phyloP scores from a whole-genome alignment of 2,329 filamentous ascomycete species.

The Lasiodiplodia sp. region DNA sequence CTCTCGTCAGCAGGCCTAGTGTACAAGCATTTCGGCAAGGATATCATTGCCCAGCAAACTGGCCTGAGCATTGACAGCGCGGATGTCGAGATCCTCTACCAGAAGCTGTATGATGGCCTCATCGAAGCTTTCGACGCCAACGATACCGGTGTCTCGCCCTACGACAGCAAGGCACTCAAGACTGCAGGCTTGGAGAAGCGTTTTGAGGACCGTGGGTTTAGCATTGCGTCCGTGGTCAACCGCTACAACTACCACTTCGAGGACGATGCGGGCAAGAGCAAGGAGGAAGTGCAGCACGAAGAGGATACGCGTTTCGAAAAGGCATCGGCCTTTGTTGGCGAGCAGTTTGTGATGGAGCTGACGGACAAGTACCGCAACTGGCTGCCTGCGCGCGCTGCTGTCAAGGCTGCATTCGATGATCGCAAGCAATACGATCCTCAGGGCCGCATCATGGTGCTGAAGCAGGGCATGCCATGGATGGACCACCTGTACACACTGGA shows the following conservation, averaged over 20 bases:
- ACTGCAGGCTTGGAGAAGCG: conserved; percentile 79
- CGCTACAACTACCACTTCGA: conserved; percentile 71
- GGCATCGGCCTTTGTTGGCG: conserved; percentile 84
- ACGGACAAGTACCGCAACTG: conserved; percentile 78
- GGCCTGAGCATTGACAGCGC: conserved; percentile 66
- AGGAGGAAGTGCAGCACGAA: conserved; percentile 64
- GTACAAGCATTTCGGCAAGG: conserved; percentile 91
- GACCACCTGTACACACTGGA: conserved; percentile 94
- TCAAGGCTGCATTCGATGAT: conserved; percentile 76
- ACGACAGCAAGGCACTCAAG: conserved; percentile 74
- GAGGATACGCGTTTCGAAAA: conserved; percentile 82
- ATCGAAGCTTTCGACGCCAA: conserved; percentile 96
- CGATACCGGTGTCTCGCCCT: conserved; percentile 90
- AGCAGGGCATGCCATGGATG: conserved; percentile 89
- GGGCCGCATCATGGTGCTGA: conserved; percentile 83
- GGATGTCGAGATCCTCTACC: conserved; percentile 78
- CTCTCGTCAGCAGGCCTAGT: conserved; percentile 93
- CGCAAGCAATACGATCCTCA: conserved; percentile 72
- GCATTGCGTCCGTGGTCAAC: conserved; percentile 87
- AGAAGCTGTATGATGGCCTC: conserved; percentile 91
- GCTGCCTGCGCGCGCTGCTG: conserved; percentile 85
- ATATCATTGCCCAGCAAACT: conserved; percentile 76
- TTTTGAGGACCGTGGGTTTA: conserved; percentile 84
- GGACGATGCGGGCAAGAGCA: conserved; percentile 51
- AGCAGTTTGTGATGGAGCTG: conserved; percentile 84